Evolutionary conservation across 2,329 filamentous ascomycete species (phyloP).

Genomic region (Botrytis squamosa): DNA sequence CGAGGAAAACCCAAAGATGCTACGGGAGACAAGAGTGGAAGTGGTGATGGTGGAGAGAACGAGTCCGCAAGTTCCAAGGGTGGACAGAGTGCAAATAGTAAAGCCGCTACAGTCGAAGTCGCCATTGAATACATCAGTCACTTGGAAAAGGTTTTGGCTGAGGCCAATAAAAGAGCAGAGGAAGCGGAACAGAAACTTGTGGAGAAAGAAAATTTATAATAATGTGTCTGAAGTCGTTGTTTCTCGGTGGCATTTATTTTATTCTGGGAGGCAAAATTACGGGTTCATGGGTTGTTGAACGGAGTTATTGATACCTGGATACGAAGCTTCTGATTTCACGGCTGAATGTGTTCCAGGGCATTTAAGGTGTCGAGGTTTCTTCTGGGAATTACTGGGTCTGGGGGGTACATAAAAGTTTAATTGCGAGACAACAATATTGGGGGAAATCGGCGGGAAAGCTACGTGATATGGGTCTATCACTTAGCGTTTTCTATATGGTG

Average conservation of each 20-base stretch:
- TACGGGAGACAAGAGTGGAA: slow-evolving; percentile 40
- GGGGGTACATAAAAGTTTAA: slow-evolving; percentile 8
- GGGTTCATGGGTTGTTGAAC: background rate
- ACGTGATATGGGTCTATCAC: background rate
- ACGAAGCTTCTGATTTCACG: slow-evolving; percentile 16
- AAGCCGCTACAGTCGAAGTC: slow-evolving; percentile 95
- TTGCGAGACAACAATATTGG: background rate
- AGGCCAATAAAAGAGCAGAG: slow-evolving; percentile 59
- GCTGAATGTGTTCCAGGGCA: background rate
- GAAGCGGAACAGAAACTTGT: slow-evolving; percentile 35
- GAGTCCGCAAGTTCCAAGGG: slow-evolving; percentile 44
- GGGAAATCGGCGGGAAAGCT: background rate
- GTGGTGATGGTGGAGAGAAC: slow-evolving; percentile 50
- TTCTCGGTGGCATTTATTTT: background rate
- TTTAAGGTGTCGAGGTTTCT: background rate
- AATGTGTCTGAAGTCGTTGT: background rate
- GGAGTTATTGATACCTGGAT: slow-evolving; percentile 22
- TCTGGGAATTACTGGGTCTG: background rate
- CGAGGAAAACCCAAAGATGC: slow-evolving; percentile 46
- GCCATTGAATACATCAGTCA: slow-evolving; percentile 94
- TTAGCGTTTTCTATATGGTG: background rate
- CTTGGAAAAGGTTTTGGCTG: slow-evolving; percentile 69
- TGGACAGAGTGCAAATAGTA: slow-evolving; percentile 69
- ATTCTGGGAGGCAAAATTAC: background rate
- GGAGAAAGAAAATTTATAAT: slow-evolving; percentile 22